phyloP scores from a whole-genome alignment of 176 grass and related monocot species.

The Oryza meridionalis region DNA sequence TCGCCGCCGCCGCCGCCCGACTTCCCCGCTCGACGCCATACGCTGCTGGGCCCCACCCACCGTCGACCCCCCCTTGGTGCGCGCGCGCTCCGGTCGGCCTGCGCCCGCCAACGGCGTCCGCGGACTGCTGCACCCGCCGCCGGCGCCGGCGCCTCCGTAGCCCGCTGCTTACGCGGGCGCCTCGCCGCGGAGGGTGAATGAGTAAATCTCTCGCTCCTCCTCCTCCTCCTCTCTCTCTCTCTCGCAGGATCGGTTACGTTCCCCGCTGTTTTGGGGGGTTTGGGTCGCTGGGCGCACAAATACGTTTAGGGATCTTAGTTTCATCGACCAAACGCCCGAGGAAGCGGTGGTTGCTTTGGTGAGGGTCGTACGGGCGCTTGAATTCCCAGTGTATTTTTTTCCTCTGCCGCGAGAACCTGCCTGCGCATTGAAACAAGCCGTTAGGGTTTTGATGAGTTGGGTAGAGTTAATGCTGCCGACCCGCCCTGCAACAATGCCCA shows the following conservation, averaged over 20 bases:
- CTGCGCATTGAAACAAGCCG: slow-evolving; percentile 19
- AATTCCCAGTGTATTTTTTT: background rate
- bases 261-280: slow-evolving; percentile 6
- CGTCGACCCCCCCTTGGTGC: too few species aligned
- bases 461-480: slow-evolving; percentile 4
- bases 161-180: slow-evolving; percentile 3
- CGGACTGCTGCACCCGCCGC: background rate
- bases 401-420: background rate
- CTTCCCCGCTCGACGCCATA: background rate
- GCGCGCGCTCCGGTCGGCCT: background rate
- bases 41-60: background rate
- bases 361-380: background rate
- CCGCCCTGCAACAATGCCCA: slow-evolving; percentile 1
- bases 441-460: slow-evolving; percentile 41
- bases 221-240: background rate
- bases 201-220: slow-evolving; percentile 13
- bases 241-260: slow-evolving; percentile 18
- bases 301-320: slow-evolving; percentile 31
- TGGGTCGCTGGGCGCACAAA: slow-evolving; percentile 23
- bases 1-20: background rate
- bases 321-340: background rate
- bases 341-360: background rate
- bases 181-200: slow-evolving; percentile 26
- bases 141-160: background rate
- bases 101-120: background rate